A percentile compares a stretch with the other conserved stretches of the same genome.
Conservation (phyloP, 208 protist species). For the Acanthamoeba healyi region DNA sequence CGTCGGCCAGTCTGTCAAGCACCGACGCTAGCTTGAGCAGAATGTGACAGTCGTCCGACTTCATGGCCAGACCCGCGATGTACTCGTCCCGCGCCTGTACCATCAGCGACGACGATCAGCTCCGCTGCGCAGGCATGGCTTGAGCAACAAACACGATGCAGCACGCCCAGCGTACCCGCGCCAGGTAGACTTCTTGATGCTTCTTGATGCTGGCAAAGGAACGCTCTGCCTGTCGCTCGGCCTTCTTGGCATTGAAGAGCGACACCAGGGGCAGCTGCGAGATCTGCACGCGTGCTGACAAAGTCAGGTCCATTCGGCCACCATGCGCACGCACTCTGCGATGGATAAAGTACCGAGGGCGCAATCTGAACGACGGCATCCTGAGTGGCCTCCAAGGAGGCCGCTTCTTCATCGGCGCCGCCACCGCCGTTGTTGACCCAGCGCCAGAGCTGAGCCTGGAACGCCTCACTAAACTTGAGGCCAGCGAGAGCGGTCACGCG, state of each 20-base stretch:
- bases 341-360: too few species aligned
- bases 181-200: constrained; percentile 23
- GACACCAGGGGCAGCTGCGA: constrained; percentile 65
- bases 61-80: constrained; percentile 43
- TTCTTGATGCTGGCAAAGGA: constrained; percentile 68
- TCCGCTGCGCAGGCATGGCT: too few species aligned
- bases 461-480: constrained; percentile 33
- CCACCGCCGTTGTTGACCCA: not conserved
- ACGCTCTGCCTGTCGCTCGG: constrained; percentile 36
- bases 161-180: not conserved
- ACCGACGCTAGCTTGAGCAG: constrained; percentile 52
- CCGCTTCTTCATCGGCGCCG: not conserved
- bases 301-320: constrained; percentile 11
- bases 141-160: too few species aligned
- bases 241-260: constrained; percentile 60
- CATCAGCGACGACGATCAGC: too few species aligned
- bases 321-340: too few species aligned
- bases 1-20: constrained; percentile 2
- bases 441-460: constrained; percentile 48
- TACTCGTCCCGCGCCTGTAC: constrained; percentile 66
- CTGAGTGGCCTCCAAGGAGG: not conserved
- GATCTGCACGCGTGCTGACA: not conserved
- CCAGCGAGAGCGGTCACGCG: constrained; percentile 17
- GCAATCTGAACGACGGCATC: not conserved
- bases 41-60: constrained; percentile 42